Evolutionary conservation across 192 early-diverging fungal genomes (phyloP).

Genomic region (Jimgerdemannia flammicorona): DNA sequence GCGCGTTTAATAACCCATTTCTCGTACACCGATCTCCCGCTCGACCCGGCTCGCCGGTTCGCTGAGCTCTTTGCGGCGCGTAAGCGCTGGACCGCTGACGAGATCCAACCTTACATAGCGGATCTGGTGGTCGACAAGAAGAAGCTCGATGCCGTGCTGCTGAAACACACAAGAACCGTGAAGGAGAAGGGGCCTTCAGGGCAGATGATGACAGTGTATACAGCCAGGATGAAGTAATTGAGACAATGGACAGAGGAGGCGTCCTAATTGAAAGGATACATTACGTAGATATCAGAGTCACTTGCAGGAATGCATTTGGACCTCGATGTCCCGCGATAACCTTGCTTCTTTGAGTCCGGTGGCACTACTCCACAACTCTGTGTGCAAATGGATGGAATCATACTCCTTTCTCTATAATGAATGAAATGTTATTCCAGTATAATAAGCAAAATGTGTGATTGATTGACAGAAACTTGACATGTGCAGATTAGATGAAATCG

Average conservation of each 20-base stretch:
- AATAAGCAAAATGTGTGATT: too few relatives aligned
- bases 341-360: too few relatives aligned
- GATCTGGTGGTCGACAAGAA: conserved; percentile 45
- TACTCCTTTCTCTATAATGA: too few relatives aligned
- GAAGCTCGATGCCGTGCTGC: conserved; percentile 35
- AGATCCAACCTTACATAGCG: conserved; percentile 40
- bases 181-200: not conserved
- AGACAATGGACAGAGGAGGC: not conserved
- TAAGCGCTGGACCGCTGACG: conserved; percentile 36
- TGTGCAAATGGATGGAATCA: too few relatives aligned
- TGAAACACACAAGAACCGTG: conserved; percentile 34
- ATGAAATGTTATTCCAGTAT: too few relatives aligned
- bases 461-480: too few relatives aligned
- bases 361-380: too few relatives aligned
- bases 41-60: conserved; percentile 37
- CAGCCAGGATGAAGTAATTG: not conserved
- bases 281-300: too few relatives aligned
- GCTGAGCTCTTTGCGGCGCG: conserved; percentile 38
- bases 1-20: conserved; percentile 29
- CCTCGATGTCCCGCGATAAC: too few relatives aligned
- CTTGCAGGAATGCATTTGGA: too few relatives aligned
- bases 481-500: too few relatives aligned
- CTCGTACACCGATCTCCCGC: conserved; percentile 32
- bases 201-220: not conserved
- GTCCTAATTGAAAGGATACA: too few relatives aligned